Evolutionary conservation across 1,139 yeast species (phyloP).

Genomic region (Eremothecium cymbalariae): DNA sequence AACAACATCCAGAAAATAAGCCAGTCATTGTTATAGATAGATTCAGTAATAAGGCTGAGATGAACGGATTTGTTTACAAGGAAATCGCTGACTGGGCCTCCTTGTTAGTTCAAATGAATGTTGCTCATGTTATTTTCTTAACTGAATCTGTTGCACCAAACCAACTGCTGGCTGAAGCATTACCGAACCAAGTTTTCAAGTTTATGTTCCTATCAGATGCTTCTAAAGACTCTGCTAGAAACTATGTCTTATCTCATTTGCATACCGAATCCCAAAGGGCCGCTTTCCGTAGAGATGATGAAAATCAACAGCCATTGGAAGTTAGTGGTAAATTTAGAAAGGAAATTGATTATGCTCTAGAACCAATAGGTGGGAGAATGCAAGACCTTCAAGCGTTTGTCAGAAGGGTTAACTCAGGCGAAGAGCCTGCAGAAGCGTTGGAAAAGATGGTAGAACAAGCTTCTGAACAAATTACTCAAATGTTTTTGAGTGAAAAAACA

Average conservation of each 20-base stretch:
- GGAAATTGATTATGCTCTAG: slow-evolving; percentile 48
- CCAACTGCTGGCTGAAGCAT: slow-evolving; percentile 55
- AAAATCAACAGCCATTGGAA: slow-evolving; percentile 15
- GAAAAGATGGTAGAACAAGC: slow-evolving; percentile 76
- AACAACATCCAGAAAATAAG: slow-evolving; percentile 75
- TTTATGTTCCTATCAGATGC: slow-evolving; percentile 75
- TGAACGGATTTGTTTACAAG: slow-evolving; percentile 62
- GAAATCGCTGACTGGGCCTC: slow-evolving; percentile 88
- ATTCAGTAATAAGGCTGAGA: slow-evolving; percentile 53
- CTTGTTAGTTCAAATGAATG: slow-evolving; percentile 59
- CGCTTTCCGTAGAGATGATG: slow-evolving; percentile 16
- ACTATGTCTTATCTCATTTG: slow-evolving; percentile 61
- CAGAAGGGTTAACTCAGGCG: slow-evolving; percentile 82
- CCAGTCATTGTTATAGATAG: slow-evolving; percentile 83
- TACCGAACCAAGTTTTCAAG: slow-evolving; percentile 85
- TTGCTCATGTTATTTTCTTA: slow-evolving; percentile 82
- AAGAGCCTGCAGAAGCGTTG: slow-evolving; percentile 66
- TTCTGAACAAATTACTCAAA: slow-evolving; percentile 79
- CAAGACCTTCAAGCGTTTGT: slow-evolving; percentile 85
- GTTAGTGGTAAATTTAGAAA: slow-evolving; percentile 17
- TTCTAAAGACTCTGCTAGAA: slow-evolving; percentile 56
- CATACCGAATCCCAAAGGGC: slow-evolving; percentile 13
- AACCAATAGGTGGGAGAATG: slow-evolving; percentile 90
- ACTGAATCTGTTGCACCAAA: slow-evolving; percentile 80
- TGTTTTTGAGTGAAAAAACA: slow-evolving; percentile 49